Evolutionary conservation across 495 filamentous ascomycete species (phyloP), one percentile per base, ranked within the genome.

Genomic region (Amphirosellinia nigrospora): DNA sequence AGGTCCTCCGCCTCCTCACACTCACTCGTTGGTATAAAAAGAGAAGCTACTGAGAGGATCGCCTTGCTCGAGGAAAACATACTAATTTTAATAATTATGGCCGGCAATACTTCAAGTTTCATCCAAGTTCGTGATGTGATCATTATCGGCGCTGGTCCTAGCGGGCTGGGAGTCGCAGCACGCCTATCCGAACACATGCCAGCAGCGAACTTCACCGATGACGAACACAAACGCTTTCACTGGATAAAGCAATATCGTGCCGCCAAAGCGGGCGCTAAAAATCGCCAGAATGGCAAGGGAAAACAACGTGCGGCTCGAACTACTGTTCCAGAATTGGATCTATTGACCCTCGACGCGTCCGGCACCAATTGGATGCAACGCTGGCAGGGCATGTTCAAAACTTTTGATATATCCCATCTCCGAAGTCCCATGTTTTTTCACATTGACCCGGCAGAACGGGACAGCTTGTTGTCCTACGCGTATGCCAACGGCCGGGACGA

Each of bases 361-460:
- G 80, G 82, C 0, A 74, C 80, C 39, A 65, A 76, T 30, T 91
- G 88, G 87, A 86, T 90, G 83, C 73, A 82, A 69, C 74, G 82
- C 62, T 91, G 88, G 88, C 83, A 86, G 41, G 78, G 75, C 30
- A 82, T 86, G 10, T 91, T 90, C 75, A 75, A 79, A 26, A 85
- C 79, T 0, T 81, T 89, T 63, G 83, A 86, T 45, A 90, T 91
- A 36, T 79, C 84, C 26, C 84, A 91, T 75, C 77, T 90, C 19
- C 84, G 88, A 16, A 89, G 88, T 72, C 89, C 87, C 19, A 90
- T 91, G 89, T 90, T 91, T 72, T 90, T 90, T 71, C 88, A 91
- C 77, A 78, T 89, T 23, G 89, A 90, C 69, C 89, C 89, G 0
- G 82, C 86, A 1, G 89, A 91, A 75, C 83, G 89, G 7, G 89